Evolutionary conservation across 441 rosid genomes (phyloP).

Genomic region (Eutrema salsugineum): DNA sequence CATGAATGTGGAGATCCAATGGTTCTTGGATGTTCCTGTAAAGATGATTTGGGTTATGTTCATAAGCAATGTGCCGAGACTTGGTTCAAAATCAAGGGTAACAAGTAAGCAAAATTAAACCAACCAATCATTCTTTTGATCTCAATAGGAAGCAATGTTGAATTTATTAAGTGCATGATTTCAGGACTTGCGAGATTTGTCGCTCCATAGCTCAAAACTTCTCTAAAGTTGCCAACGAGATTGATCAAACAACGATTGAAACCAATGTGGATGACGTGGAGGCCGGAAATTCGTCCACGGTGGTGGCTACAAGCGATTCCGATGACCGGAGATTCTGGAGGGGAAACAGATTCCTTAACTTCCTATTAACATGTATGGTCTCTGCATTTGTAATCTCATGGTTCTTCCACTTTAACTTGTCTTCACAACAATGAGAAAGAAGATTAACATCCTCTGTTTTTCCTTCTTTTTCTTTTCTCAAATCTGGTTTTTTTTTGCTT

Average conservation of each 20-base stretch:
- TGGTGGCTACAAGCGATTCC: constrained; percentile 31
- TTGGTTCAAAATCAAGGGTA: constrained; percentile 97
- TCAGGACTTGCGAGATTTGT: constrained; percentile 85
- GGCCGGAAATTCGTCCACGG: constrained; percentile 30
- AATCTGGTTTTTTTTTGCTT: constrained; percentile 22
- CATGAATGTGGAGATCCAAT: constrained; percentile 64
- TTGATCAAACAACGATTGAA: constrained; percentile 32
- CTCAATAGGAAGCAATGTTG: background rate
- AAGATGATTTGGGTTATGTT: constrained; percentile 91
- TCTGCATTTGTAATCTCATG: constrained; percentile 72
- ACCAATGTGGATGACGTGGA: constrained; percentile 30
- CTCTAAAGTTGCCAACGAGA: constrained; percentile 17
- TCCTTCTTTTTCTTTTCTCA: background rate
- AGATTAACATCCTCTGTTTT: background rate
- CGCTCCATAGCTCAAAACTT: constrained; percentile 58
- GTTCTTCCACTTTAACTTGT: constrained; percentile 65
- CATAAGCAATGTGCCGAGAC: constrained; percentile 93
- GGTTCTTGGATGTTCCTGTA: constrained; percentile 93
- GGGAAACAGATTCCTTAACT: constrained; percentile 64
- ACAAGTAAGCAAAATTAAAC: constrained; percentile 39
- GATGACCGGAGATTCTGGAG: constrained; percentile 58
- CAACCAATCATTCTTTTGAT: background rate
- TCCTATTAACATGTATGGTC: constrained; percentile 72
- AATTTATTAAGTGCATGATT: background rate
- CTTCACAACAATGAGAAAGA: constrained; percentile 27